Base-by-base conservation (phyloP, 2,329 filamentous ascomycete genomes). In the Lecanicillium sp. region DNA sequence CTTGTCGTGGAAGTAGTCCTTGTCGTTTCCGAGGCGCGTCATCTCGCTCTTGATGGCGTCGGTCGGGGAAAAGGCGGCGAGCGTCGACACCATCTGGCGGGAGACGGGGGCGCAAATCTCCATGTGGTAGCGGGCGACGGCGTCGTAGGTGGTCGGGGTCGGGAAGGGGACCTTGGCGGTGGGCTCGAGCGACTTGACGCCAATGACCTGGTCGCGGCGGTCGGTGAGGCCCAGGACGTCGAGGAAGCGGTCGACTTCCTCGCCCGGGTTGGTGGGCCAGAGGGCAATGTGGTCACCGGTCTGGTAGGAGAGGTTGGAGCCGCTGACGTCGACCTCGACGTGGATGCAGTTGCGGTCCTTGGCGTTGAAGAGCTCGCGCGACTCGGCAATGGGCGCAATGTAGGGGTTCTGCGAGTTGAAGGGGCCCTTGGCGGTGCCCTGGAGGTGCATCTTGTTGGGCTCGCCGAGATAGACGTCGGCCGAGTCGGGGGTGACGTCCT, bases 161-260 rank as follows among this genome's bases (percentile, higher is more conserved):
- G 94, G 94, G 70, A 98, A 97, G 7, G 92, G 92, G 33, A 98
- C 88, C 69, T 96, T 97, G 50, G 92, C 88, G 8, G 92, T 97
- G 31, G 89, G 81, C 63, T 98, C 94, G 29, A 96, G 77, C 42
- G 87, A 81, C 68, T 94, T 96, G 60, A 98, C 81, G 46, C 77
- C 80, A 60, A 98, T 81, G 41, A 97, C 90, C 1, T 72, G 73
- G 62, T 95, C 68, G 44, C 83, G 79, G 70, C 95, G 94, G 18
- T 79, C 72, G 36, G 70, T 66, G 29, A 96, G 75, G 46, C 79
- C 87, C 47, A 94, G 74, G 39, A 92, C 74, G 51, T 80, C 73
- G 48, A 98, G 68, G 65, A 98, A 88, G 39, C 87, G 80, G 54
- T 97, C 87, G 33, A 96, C 90, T 62, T 97, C 90, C 47, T 78